Evolutionary conservation across 345 rosid species (phyloP).

Genomic region (Draba incana): DNA sequence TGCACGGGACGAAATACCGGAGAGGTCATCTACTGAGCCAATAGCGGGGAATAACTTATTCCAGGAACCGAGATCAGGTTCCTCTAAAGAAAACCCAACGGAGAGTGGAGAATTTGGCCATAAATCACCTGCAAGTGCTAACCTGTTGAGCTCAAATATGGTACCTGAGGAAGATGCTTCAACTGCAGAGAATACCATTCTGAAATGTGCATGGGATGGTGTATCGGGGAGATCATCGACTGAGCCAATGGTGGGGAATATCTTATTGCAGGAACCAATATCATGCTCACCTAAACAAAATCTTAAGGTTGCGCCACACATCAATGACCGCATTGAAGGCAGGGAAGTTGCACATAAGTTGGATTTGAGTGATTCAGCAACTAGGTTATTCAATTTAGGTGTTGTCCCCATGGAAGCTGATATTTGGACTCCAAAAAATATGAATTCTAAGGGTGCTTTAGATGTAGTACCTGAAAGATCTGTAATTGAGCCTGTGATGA

Average conservation of each 20-base stretch:
- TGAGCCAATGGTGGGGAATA: conserved; percentile 26
- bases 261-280: conserved; percentile 22
- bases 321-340: conserved; percentile 21
- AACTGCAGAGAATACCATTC: conserved; percentile 26
- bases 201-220: conserved; percentile 11
- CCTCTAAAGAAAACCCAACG: conserved; percentile 27
- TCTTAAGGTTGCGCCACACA: conserved; percentile 23
- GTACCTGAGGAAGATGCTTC: conserved; percentile 11
- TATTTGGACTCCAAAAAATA: conserved; percentile 23
- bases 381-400: conserved; percentile 31
- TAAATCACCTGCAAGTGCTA: conserved; percentile 31
- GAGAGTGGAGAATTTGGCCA: conserved; percentile 30
- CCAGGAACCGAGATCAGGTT: conserved; percentile 35
- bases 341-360: conserved; percentile 28
- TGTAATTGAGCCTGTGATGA: conserved; percentile 34
- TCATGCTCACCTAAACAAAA: conserved; percentile 34
- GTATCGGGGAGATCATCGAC: conserved; percentile 15
- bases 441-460: conserved; percentile 29
- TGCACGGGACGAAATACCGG: not conserved
- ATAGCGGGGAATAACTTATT: no score
- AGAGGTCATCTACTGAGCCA: no score
- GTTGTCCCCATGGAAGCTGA: conserved; percentile 35
- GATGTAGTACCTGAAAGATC: conserved; percentile 39
- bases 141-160: conserved; percentile 27
- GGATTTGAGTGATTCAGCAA: conserved; percentile 35